Evolutionary conservation across 2,329 filamentous ascomycete genomes (phyloP).

Genomic region (Fusarium graminum): DNA sequence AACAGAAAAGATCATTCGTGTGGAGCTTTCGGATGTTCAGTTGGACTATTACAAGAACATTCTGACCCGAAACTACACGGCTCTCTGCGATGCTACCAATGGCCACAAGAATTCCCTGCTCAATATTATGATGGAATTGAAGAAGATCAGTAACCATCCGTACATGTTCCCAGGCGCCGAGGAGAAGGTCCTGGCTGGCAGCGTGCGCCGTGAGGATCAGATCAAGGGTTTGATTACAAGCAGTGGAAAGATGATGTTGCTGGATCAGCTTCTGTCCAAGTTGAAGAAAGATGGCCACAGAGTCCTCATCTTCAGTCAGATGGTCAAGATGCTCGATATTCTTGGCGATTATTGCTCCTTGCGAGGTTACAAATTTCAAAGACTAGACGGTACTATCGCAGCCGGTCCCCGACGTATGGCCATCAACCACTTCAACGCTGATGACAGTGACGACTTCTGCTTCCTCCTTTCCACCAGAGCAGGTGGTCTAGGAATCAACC

Average conservation of each 20-base stretch:
- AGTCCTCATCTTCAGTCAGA: slow-evolving; percentile 98
- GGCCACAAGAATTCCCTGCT: slow-evolving; percentile 95
- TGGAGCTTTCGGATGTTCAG: slow-evolving; percentile 95
- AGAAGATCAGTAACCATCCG: slow-evolving; percentile 98
- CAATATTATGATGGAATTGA: slow-evolving; percentile 99
- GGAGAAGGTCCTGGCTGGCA: slow-evolving; percentile 85
- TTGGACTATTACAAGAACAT: slow-evolving; percentile 99
- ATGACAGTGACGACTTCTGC: slow-evolving; percentile 94
- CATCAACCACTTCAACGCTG: slow-evolving; percentile 99
- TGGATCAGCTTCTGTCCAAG: slow-evolving; percentile 95
- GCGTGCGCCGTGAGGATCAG: slow-evolving; percentile 85
- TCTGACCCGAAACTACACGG: slow-evolving; percentile 93
- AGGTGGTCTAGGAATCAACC: slow-evolving; percentile 96
- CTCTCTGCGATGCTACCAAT: slow-evolving; percentile 88
- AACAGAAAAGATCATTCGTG: slow-evolving; percentile 98
- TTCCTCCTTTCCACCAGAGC: slow-evolving; percentile 95
- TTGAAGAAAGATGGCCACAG: slow-evolving; percentile 93
- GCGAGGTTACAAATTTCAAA: slow-evolving; percentile 94
- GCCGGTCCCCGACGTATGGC: slow-evolving; percentile 89
- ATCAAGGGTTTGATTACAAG: slow-evolving; percentile 94
- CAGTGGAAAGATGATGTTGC: slow-evolving; percentile 99
- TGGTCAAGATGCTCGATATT: slow-evolving; percentile 99
- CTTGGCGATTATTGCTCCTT: slow-evolving; percentile 93
- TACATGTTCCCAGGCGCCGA: slow-evolving; percentile 98
- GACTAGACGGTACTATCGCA: slow-evolving; percentile 94